phyloP scores from a whole-genome alignment of 208 protist species.

The Porcisia hertigi region DNA sequence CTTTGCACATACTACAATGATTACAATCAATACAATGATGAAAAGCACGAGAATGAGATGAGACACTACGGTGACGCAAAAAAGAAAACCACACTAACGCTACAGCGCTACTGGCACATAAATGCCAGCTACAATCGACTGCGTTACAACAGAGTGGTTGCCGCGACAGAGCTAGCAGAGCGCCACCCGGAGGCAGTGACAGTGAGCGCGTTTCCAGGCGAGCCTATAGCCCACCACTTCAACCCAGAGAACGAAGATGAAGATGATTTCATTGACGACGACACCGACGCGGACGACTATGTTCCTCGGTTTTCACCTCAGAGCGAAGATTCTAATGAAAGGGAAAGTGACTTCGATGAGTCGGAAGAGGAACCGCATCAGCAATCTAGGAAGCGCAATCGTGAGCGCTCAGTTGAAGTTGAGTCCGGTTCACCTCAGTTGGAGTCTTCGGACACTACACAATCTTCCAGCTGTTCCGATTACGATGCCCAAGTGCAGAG shows the following conservation, averaged over 20 bases:
- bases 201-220: conserved; percentile 46
- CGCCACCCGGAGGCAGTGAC: conserved; percentile 39
- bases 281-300: conserved; percentile 19
- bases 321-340: conserved; percentile 14
- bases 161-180: conserved; percentile 51
- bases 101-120: conserved; percentile 78
- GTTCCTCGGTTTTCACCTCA: conserved; percentile 22
- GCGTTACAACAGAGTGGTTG: conserved; percentile 86
- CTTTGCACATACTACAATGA: conserved; percentile 76
- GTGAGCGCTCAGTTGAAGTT: neutral
- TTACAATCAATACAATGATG: conserved; percentile 68
- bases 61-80: conserved; percentile 16
- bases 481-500: conserved; percentile 10
- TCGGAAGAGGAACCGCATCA: neutral
- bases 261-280: conserved; percentile 45
- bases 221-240: conserved; percentile 42
- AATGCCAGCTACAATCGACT: conserved; percentile 83
- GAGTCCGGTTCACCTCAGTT: neutral
- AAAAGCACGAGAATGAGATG: conserved; percentile 35
- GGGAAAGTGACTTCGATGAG: conserved; percentile 14
- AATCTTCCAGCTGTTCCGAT: conserved; percentile 8
- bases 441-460: neutral
- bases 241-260: conserved; percentile 38
- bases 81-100: conserved; percentile 39
- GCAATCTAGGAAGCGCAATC: neutral